Evolutionary conservation across 805 yeast species (phyloP), one percentile per base, ranked within the genome.

Genomic region (Wickerhamomyces hampshirensis): DNA sequence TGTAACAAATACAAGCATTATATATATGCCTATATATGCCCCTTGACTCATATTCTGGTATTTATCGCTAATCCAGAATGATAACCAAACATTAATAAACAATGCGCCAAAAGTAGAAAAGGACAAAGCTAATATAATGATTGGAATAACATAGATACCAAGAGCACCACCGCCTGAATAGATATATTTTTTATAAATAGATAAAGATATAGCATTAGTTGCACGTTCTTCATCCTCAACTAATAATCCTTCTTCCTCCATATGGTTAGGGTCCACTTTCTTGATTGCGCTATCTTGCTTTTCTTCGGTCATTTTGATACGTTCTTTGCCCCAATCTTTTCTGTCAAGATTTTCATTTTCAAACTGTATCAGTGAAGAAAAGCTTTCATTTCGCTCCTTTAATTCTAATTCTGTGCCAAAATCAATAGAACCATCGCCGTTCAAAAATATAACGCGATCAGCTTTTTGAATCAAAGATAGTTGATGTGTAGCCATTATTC

Each of bases 401-500:
- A 84, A 58, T 33, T 77, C 78, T 3, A 64, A 66, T 18, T 69
- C 59, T 0, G 81, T 68, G n/a, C 85, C 93, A 19, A 69, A 55
- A 37, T 66, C 67, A n/a, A 79, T 57, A 0, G 71, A 50, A 7
- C 88, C 86, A 49, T 74, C 77, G 12, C 81, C 78, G 43, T 73
- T 71, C 51, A 84, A 57, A 44, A 75, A 84, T 5, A 84, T 63
- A 26, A 84, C 63, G 30, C 77, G 63, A 55, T 80, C 84, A 18
- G 87, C 88, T 31, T 68, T 56, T 6, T 69, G 69, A 39, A 84
- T 69, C 40, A 83, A 64, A 21, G 82, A 71, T 44, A 84, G 63
- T 54, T 84, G 91, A 56, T 84, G 94, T 0, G 93, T 84, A 4
- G 89, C 88, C 54, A 84, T 63, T 18, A 84, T 50, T 44, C 88